These are phyloP conservation scores for Holtermannia corniformis DNA, from an alignment of 768 basidiomycete species.

Conservation along the genomic window DNA sequence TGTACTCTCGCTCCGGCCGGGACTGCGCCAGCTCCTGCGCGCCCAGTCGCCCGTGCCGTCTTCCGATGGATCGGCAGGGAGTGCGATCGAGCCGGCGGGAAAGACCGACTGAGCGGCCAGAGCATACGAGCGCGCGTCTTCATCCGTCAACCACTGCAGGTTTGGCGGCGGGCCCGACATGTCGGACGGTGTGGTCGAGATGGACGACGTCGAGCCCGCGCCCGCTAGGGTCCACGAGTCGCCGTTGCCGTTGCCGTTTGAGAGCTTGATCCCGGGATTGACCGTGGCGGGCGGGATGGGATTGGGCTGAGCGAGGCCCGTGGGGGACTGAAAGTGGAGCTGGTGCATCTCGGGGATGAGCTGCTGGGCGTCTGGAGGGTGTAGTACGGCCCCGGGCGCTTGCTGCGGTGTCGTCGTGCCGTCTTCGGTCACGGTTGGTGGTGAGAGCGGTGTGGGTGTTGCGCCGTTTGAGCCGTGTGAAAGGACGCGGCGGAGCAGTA, in stretches of 20 bases:
- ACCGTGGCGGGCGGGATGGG: no score
- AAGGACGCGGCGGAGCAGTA: conserved; percentile 8
- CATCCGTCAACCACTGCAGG: not conserved
- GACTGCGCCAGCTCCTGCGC: not conserved
- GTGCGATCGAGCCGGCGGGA: not conserved
- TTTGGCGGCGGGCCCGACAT: not conserved
- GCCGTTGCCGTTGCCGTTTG: no score
- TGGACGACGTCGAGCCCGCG: no score
- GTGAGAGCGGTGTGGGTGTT: conserved; percentile 10
- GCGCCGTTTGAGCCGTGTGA: conserved; percentile 10
- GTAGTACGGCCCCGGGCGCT: conserved; percentile 10
- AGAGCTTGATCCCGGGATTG: no score
- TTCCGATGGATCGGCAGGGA: not conserved
- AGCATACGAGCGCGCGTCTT: not conserved
- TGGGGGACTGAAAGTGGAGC: not conserved
- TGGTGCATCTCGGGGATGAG: conserved; percentile 1
- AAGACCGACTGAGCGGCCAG: not conserved
- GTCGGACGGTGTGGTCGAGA: not conserved
- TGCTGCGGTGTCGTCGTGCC: conserved; percentile 18
- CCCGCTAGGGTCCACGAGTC: no score
- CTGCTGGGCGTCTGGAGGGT: not conserved
- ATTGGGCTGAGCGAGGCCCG: no score
- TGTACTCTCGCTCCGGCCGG: not conserved
- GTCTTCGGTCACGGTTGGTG: conserved; percentile 7
- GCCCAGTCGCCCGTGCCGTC: not conserved